phyloP scores from a whole-genome alignment of 2,329 filamentous ascomycete genomes.

The Cladosporium austrohemisphaericum region DNA sequence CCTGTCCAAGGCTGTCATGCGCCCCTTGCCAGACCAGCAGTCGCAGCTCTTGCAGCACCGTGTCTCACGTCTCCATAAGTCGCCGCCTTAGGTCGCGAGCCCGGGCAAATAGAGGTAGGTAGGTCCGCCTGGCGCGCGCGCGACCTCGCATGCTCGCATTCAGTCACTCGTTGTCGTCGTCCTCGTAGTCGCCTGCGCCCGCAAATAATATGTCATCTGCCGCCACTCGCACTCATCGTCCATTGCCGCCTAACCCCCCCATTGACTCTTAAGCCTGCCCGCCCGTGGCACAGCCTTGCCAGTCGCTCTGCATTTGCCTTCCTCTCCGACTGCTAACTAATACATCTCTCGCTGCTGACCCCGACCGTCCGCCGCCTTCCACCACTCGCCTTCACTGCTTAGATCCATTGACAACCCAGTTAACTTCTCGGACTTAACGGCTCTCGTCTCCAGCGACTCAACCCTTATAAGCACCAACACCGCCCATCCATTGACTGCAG shows the following conservation, averaged over 20 bases:
- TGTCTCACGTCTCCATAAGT: slow-evolving; percentile 15
- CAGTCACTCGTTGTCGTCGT: neutral
- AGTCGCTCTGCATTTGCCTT: slow-evolving; percentile 14
- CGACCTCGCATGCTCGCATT: slow-evolving; percentile 10
- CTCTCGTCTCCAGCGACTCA: slow-evolving; percentile 1
- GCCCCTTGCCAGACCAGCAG: slow-evolving; percentile 16
- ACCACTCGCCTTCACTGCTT: neutral
- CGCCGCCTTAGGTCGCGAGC: too few species aligned
- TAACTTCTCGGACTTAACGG: slow-evolving; percentile 13
- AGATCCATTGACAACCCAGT: neutral
- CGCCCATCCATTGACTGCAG: neutral
- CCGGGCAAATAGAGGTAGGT: too few species aligned
- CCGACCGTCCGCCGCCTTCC: slow-evolving; percentile 14
- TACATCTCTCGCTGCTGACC: slow-evolving; percentile 4
- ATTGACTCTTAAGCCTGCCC: slow-evolving; percentile 16
- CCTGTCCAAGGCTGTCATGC: slow-evolving; percentile 12
- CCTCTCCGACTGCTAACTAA: slow-evolving; percentile 9
- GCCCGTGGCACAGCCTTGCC: slow-evolving; percentile 11
- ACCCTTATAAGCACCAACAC: slow-evolving; percentile 8
- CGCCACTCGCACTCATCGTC: slow-evolving; percentile 6
- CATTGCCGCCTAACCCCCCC: slow-evolving; percentile 14
- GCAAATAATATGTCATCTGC: slow-evolving; percentile 13
- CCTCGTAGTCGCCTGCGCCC: slow-evolving; percentile 8
- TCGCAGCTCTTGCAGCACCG: slow-evolving; percentile 7
- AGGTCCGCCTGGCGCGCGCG: too few species aligned